Conservation (phyloP, 2,329 filamentous ascomycete genomes). For the Cladosporium sp. region DNA sequence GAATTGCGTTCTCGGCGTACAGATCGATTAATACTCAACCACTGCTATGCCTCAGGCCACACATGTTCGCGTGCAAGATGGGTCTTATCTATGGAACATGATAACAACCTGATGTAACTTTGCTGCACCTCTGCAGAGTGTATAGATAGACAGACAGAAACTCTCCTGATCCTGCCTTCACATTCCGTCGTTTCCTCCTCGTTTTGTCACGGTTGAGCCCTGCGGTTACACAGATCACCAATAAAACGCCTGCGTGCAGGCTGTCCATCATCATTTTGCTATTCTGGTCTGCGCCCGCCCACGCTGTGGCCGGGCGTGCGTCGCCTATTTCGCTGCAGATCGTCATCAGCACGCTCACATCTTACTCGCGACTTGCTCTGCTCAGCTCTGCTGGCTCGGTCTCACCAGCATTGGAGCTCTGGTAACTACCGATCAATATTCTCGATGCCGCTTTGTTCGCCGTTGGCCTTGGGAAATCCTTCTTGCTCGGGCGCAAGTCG, state of each 20-base stretch:
- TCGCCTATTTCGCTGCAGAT: constrained; percentile 5
- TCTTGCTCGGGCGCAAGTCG: background rate
- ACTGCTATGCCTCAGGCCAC: background rate
- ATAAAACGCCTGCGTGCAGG: constrained; percentile 17
- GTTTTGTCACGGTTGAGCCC: background rate
- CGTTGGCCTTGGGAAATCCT: background rate
- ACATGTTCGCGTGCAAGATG: background rate
- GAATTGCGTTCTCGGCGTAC: background rate
- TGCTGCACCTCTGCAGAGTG: background rate
- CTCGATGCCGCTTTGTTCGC: background rate
- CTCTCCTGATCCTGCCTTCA: background rate
- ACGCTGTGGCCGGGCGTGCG: constrained; percentile 2
- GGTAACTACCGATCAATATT: background rate
- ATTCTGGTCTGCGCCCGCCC: background rate
- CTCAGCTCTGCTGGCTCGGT: background rate
- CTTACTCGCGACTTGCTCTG: background rate
- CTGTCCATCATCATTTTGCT: background rate
- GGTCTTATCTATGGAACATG: background rate
- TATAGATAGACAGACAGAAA: background rate
- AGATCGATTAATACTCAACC: background rate
- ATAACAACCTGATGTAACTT: background rate
- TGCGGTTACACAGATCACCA: constrained; percentile 14
- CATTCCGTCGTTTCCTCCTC: background rate
- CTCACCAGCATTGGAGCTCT: background rate
- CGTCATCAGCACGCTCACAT: background rate